Conservation (phyloP, 495 filamentous ascomycete genomes). For the Haplographium delicatum region DNA sequence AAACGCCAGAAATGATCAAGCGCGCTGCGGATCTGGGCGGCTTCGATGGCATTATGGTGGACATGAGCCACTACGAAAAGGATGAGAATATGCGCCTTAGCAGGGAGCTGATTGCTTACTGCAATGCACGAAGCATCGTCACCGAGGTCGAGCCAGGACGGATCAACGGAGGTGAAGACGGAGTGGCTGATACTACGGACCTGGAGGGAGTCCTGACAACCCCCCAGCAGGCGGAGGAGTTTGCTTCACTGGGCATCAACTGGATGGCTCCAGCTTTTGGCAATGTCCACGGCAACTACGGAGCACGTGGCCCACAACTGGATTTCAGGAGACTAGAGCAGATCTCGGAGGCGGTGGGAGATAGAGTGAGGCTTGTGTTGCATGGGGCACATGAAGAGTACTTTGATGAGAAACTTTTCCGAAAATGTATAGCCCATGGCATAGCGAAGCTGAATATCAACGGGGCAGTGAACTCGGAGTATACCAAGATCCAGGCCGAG, state of each 20-base stretch:
- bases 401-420: no score
- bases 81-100: slow-evolving; percentile 72
- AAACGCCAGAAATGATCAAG: slow-evolving; percentile 62
- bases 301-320: slow-evolving; percentile 53
- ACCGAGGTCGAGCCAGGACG: slow-evolving; percentile 77
- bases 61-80: slow-evolving; percentile 80
- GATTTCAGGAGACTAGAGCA: slow-evolving; percentile 14
- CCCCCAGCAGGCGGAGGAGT: slow-evolving; percentile 68
- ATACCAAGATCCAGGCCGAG: no score
- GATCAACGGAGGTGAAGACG: slow-evolving; percentile 83
- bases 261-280: slow-evolving; percentile 84
- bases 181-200: slow-evolving; percentile 69
- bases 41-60: slow-evolving; percentile 80
- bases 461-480: no score
- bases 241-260: slow-evolving; percentile 73
- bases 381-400: no score
- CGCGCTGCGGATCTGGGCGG: slow-evolving; percentile 25
- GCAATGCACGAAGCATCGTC: slow-evolving; percentile 67
- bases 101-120: slow-evolving; percentile 62
- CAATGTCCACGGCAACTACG: slow-evolving; percentile 82
- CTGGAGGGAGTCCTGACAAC: slow-evolving; percentile 70
- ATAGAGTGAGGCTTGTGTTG: slow-evolving; percentile 3
- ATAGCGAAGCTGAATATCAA: no score
- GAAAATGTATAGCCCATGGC: no score
- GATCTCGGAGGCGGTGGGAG: slow-evolving; percentile 7